phyloP scores from a whole-genome alignment of 495 filamentous ascomycete genomes.

The Penicillium manginii region DNA sequence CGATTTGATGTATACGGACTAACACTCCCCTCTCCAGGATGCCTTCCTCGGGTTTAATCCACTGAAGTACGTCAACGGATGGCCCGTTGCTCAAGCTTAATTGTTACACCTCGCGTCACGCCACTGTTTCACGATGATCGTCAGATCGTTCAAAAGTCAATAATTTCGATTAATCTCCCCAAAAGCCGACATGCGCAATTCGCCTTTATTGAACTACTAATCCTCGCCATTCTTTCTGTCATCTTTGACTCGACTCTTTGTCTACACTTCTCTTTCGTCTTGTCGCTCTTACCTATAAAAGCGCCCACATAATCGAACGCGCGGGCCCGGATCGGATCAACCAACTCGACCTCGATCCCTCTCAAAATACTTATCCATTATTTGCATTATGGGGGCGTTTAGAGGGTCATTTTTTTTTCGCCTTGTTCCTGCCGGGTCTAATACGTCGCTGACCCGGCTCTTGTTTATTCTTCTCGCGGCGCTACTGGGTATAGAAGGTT shows the following conservation, averaged over 20 bases:
- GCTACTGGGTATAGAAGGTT: constrained; percentile 3
- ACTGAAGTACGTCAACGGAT: constrained; percentile 47
- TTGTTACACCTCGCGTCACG: neutral
- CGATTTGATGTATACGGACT: constrained; percentile 14
- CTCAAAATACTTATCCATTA: neutral
- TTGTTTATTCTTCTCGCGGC: neutral
- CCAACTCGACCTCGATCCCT: neutral
- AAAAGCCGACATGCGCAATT: too few species aligned
- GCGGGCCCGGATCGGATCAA: neutral
- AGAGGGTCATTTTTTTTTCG: neutral
- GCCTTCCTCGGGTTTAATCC: constrained; percentile 49
- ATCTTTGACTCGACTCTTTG: too few species aligned
- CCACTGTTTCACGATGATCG: too few species aligned
- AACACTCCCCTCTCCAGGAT: constrained; percentile 32
- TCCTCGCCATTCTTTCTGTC: too few species aligned
- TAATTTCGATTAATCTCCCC: neutral
- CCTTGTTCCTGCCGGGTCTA: neutral
- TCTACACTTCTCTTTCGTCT: too few species aligned
- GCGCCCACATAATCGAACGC: neutral
- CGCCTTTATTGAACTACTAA: too few species aligned
- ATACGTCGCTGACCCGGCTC: neutral
- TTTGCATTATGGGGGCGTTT: too few species aligned
- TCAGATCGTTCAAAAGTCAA: neutral
- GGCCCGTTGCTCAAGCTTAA: constrained; percentile 42
- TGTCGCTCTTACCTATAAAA: neutral